Percentiles rank a stretch among this genome's conserved stretches.
phyloP scores from a whole-genome alignment of 1,284 basidiomycete species.

The Ustilago shanxiensis region DNA sequence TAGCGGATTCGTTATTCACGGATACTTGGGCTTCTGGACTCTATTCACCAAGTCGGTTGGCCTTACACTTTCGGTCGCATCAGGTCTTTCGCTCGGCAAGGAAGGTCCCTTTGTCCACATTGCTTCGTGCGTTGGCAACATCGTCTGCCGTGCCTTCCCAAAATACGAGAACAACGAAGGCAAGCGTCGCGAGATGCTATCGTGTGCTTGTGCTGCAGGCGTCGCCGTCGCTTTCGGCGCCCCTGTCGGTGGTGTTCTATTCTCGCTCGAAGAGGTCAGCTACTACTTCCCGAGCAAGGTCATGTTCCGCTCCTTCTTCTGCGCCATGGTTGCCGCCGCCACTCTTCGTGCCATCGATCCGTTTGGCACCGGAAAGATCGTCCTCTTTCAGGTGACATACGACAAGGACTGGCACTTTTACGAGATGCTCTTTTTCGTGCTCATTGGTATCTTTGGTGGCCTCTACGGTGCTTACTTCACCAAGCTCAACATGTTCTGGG shows the following conservation, averaged over 20 bases:
- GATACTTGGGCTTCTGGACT: conserved; percentile 90
- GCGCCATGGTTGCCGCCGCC: conserved; percentile 66
- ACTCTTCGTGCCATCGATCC: conserved; percentile 82
- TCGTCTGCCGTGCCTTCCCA: conserved; percentile 84
- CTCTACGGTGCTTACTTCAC: conserved; percentile 95
- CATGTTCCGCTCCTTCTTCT: conserved; percentile 66
- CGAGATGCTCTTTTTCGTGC: conserved; percentile 81
- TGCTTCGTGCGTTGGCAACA: conserved; percentile 93
- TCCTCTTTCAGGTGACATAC: conserved; percentile 83
- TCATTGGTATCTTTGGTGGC: conserved; percentile 81
- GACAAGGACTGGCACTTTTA: conserved; percentile 91
- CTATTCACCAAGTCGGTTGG: conserved; percentile 90
- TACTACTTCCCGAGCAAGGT: conserved; percentile 71
- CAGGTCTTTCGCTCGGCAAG: conserved; percentile 73
- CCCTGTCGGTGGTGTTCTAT: conserved; percentile 75
- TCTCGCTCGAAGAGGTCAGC: conserved; percentile 72
- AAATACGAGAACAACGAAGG: conserved; percentile 83
- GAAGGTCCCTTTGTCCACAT: conserved; percentile 98
- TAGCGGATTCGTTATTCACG: conserved; percentile 91
- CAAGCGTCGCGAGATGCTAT: conserved; percentile 62
- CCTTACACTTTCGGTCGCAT: conserved; percentile 78
- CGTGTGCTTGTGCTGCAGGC: conserved; percentile 74
- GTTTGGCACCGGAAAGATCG: conserved; percentile 77
- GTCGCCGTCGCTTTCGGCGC: conserved; percentile 75
- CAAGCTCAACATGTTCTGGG: conserved; percentile 87